A percentile compares a stretch with the other conserved stretches of the same genome.
Conservation (phyloP, 1,284 basidiomycete species). For the Sparassis latifolia region DNA sequence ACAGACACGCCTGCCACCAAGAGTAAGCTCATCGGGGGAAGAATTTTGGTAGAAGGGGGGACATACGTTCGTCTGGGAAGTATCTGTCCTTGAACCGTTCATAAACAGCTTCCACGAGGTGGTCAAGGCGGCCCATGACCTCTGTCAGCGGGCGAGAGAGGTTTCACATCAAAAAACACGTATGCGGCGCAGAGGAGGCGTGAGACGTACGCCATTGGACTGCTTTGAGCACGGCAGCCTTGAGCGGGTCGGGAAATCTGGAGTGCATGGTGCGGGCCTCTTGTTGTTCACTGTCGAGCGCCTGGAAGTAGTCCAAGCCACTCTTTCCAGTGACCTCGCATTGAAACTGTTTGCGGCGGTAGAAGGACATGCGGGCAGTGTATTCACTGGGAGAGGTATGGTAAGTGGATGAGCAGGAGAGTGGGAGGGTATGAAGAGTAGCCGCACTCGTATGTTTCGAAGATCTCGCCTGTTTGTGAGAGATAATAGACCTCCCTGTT, state of each 20-base stretch:
- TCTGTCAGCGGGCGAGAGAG: conserved; percentile 42
- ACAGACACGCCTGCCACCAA: conserved; percentile 67
- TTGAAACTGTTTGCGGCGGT: conserved; percentile 88
- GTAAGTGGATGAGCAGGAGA: conserved; percentile 11
- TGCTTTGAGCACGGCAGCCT: conserved; percentile 82
- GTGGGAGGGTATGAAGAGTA: conserved; percentile 18
- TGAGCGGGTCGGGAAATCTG: conserved; percentile 89
- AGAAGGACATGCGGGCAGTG: conserved; percentile 88
- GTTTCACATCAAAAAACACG: conserved; percentile 8
- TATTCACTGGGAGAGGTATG: conserved; percentile 59
- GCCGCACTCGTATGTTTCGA: conserved; percentile 87
- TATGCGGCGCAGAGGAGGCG: conserved; percentile 13
- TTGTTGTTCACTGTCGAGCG: conserved; percentile 83
- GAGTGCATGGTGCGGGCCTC: conserved; percentile 86
- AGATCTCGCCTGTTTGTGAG: conserved; percentile 90
- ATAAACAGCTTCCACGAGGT: conserved; percentile 89
- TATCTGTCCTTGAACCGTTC: conserved; percentile 96
- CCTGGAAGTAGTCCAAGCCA: conserved; percentile 90
- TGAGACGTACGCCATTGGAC: conserved; percentile 90
- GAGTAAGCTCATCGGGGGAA: conserved; percentile 7
- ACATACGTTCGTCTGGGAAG: conserved; percentile 85
- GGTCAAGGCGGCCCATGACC: conserved; percentile 92
- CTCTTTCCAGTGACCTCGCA: conserved; percentile 95
- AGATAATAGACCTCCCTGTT: conserved; percentile 84
- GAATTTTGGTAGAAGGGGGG: conserved; percentile 1